phyloP scores from a whole-genome alignment of 805 yeast species.

The Saccharomycopsis vini region DNA sequence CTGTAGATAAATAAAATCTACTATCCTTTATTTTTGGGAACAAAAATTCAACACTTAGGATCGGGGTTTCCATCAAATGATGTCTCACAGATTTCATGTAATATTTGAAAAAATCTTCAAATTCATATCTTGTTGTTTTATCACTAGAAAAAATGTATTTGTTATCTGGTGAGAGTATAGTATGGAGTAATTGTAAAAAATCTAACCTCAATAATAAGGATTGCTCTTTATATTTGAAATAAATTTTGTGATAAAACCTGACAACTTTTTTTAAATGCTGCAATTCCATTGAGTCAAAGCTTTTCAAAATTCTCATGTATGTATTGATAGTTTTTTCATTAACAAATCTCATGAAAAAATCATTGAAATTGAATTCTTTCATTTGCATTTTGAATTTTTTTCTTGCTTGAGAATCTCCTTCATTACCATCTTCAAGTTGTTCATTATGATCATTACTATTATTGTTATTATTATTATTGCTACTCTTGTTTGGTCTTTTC shows the following conservation, averaged over 20 bases:
- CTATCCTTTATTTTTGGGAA: constrained; percentile 46
- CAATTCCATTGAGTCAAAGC: constrained; percentile 51
- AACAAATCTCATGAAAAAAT: constrained; percentile 37
- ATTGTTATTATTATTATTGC: constrained; percentile 24
- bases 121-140: constrained; percentile 42
- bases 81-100: constrained; percentile 52
- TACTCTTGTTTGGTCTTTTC: constrained; percentile 25
- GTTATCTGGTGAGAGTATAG: constrained; percentile 35
- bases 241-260: constrained; percentile 61
- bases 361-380: constrained; percentile 37
- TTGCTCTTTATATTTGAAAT: constrained; percentile 53
- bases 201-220: constrained; percentile 60
- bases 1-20: constrained; percentile 49
- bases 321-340: constrained; percentile 56
- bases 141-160: constrained; percentile 38
- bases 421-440: background rate
- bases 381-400: constrained; percentile 28
- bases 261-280: constrained; percentile 54
- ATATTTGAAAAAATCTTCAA: constrained; percentile 55
- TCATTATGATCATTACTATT: constrained; percentile 28
- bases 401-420: background rate
- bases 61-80: constrained; percentile 42
- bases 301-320: constrained; percentile 51
- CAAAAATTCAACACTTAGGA: constrained; percentile 52
- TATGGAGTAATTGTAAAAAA: constrained; percentile 51